Evolutionary conservation across 129 eudicot species (phyloP).

Genomic region (Logfia minima): DNA sequence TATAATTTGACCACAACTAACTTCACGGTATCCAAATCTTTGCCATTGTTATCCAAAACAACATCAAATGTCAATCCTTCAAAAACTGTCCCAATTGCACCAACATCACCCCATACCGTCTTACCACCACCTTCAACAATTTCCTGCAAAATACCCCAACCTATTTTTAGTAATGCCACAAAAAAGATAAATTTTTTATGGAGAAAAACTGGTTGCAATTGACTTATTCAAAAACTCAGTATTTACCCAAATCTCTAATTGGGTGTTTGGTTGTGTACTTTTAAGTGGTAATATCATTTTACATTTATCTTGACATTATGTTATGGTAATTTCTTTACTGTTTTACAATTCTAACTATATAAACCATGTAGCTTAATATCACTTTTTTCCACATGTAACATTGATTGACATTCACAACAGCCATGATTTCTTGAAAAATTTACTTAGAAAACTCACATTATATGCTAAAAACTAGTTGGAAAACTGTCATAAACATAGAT

Average conservation of each 20-base stretch:
- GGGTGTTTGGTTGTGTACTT: not conserved
- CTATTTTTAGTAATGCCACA: not conserved
- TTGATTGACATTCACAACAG: not conserved
- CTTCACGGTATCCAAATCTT: constrained; percentile 93
- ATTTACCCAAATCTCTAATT: not conserved
- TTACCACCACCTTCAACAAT: constrained; percentile 87
- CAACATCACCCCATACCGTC: constrained; percentile 89
- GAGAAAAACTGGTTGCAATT: not conserved
- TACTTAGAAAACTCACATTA: not conserved
- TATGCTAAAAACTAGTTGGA: not conserved
- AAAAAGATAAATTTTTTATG: not conserved
- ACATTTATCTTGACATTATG: not conserved
- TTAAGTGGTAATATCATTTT: not conserved
- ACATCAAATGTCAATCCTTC: constrained; percentile 81
- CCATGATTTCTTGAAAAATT: not conserved
- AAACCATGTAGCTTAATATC: not conserved
- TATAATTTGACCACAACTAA: constrained; percentile 27
- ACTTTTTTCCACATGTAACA: not conserved
- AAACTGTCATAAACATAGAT: not conserved
- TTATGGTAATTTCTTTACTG: not conserved
- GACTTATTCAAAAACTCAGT: not conserved
- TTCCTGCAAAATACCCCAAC: constrained; percentile 51
- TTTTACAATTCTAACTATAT: not conserved
- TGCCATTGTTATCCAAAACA: constrained; percentile 97
- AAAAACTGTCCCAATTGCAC: constrained; percentile 73